Evolutionary conservation across 371 early-diverging fungal genomes (phyloP), one percentile per base, ranked within the genome.

Genomic region (Blakeslea trispora): DNA sequence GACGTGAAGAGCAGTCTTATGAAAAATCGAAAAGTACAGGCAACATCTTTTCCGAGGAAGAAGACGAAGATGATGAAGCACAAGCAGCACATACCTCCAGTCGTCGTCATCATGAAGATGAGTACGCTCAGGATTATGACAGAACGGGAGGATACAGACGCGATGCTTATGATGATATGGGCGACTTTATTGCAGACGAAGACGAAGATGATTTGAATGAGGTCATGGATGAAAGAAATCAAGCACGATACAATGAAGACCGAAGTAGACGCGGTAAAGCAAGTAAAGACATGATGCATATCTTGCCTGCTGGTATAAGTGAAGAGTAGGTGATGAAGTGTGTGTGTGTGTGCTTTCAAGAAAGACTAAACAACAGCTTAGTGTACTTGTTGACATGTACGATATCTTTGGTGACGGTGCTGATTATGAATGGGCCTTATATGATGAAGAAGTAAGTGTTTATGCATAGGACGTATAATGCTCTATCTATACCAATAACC

Each of bases 381-480:
- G 92, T 50, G 86, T 85, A n/a, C 83, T 89, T 81, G 72, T 81
- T 37, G 93, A 95, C 56, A 84, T 93, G 69, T 84, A 87, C 57
- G 92, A 93, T 47, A 88, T 95, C 19, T 96, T 97, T 71, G 97
- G 93, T 21, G 93, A 91, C 60, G 95, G 94, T 55, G 81, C 74
- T 15, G 96, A 96, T 40, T 96, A 96, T 65, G 88, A 81, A 17
- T 93, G 87, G 68, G 97, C 96, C 4, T 68, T 95, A 60, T 74
- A 70, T 32, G 67, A 59, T 23, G 74, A 72, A 43, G 71, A 66
- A 68, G 71, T 68, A 64, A 43, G 45, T 39, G 19, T 39, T 41
- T 23, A 24, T 50, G 45, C 2, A 22, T 18, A 22, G 31, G 42
- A 21, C 1, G 17, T n/a, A 28, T n/a, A 42, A n/a, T 23, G n/a